Evolutionary conservation across 2,329 filamentous ascomycete species (phyloP).

Genomic region (Fusarium citri): DNA sequence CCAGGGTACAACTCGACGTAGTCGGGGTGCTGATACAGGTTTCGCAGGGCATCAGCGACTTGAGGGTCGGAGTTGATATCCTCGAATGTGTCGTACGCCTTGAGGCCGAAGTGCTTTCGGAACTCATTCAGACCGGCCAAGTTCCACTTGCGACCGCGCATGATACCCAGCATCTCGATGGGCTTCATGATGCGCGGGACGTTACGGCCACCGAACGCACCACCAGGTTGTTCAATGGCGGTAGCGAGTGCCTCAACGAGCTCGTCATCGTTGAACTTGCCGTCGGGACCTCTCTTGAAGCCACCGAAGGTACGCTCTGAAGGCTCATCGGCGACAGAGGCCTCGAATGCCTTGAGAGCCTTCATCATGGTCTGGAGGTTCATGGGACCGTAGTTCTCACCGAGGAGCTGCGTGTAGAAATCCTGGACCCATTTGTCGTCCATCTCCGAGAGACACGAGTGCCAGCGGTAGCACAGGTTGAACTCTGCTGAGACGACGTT

Average conservation of each 20-base stretch:
- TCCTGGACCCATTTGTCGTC: slow-evolving; percentile 86
- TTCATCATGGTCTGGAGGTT: slow-evolving; percentile 69
- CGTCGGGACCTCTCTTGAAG: slow-evolving; percentile 72
- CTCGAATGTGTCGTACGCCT: slow-evolving; percentile 80
- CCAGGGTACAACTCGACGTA: slow-evolving; percentile 85
- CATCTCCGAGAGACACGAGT: slow-evolving; percentile 78
- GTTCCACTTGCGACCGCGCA: slow-evolving; percentile 82
- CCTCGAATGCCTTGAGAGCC: slow-evolving; percentile 73
- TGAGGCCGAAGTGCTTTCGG: slow-evolving; percentile 82
- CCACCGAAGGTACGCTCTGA: slow-evolving; percentile 74
- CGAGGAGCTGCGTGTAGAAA: slow-evolving; percentile 72
- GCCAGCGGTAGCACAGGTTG: slow-evolving; percentile 89
- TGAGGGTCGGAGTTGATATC: slow-evolving; percentile 84
- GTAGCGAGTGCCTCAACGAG: slow-evolving; percentile 76
- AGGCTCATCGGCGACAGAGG: slow-evolving; percentile 72
- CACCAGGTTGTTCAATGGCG: slow-evolving; percentile 81
- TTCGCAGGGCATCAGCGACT: slow-evolving; percentile 72
- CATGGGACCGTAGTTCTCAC: slow-evolving; percentile 65
- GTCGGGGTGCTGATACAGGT: slow-evolving; percentile 82
- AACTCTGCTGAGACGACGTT: slow-evolving; percentile 91
- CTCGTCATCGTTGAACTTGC: slow-evolving; percentile 79
- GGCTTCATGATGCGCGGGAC: slow-evolving; percentile 79
- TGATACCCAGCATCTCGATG: slow-evolving; percentile 83
- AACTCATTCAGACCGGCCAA: slow-evolving; percentile 86
- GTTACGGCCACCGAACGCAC: slow-evolving; percentile 78